Evolutionary conservation across 2,329 filamentous ascomycete genomes (phyloP), one percentile per base, ranked within the genome.

Genomic region (Monosporascus ibericus): DNA sequence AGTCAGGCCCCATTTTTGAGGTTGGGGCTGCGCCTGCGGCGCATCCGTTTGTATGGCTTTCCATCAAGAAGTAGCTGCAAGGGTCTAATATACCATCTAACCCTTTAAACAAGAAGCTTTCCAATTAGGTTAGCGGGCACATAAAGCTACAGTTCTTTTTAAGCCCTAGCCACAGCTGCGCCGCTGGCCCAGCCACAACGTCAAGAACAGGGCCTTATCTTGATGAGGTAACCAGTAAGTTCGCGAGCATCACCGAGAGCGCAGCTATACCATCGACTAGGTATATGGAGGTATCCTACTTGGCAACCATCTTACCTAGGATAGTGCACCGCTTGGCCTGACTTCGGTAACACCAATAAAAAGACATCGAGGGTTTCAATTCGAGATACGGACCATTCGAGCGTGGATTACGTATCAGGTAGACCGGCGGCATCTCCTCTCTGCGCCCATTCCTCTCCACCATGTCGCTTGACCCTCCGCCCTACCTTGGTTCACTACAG

Each of bases 401-500:
- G 25, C 42, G 7, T n/a, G 15, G 49, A 44, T 20, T 27, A 38
- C 18, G 37, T 27, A 27, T 48, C 48, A 51, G 48, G 25, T 46
- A 14, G 36, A 20, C 22, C 39, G 22, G 49, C 47, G 53, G 55
- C 58, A 58, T 58, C 60, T 59, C 58, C 55, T 55, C 58, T 61
- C 58, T 56, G 36, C 56, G 46, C 22, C 47, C 40, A 36, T 34
- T 38, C 39, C 34, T 22, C 39, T 49, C 50, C 63, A 64, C 49
- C 63, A 96, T 96, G 92, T 92, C 91, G 69, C 83, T 95, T 71
- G 91, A 96, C 69, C 88, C 90, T 62, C 92, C 92, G 54, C 88
- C 89, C 54, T 96, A 96, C 72, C 84, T 84, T 53, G 75, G 75
- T 68, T 92, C 90, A 62, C 81, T 96, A 62, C 92, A 96, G 77